phyloP scores from a whole-genome alignment of 371 early-diverging fungal species.

The Zychaea mexicana region DNA sequence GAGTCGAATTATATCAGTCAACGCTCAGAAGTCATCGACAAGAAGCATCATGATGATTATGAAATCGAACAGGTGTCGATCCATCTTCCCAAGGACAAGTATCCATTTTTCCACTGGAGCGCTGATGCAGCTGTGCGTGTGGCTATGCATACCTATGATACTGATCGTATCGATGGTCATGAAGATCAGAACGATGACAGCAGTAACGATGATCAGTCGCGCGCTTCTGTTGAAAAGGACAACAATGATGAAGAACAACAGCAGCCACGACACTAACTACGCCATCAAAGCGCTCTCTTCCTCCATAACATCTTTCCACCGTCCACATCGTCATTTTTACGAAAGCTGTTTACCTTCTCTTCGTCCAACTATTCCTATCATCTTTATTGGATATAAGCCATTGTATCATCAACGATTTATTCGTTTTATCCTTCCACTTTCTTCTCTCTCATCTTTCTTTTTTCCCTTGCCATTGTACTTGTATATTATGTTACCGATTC shows the following conservation, averaged over 20 bases:
- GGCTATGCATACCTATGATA: constrained; percentile 16
- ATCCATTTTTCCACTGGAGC: constrained; percentile 57
- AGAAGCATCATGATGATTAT: constrained; percentile 3
- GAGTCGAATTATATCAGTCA: constrained; percentile 2
- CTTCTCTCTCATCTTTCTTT: too few species aligned
- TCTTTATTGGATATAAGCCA: too few species aligned
- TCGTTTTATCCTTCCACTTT: too few species aligned
- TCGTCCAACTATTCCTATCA: too few species aligned
- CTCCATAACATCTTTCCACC: too few species aligned
- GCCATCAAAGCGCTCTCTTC: not conserved
- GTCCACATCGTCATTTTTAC: too few species aligned
- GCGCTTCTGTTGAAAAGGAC: not conserved
- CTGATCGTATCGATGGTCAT: not conserved
- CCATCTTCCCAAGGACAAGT: constrained; percentile 36
- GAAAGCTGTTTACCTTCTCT: too few species aligned
- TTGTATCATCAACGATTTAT: too few species aligned
- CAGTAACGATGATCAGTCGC: not conserved
- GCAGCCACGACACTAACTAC: too few species aligned
- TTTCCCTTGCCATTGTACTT: too few species aligned
- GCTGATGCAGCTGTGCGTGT: constrained; percentile 48
- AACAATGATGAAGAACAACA: not conserved
- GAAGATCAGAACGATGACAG: not conserved
- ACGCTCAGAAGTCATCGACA: constrained; percentile 5
- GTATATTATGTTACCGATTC: too few species aligned
- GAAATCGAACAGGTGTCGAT: constrained; percentile 19